Evolutionary conservation across 208 protist species (phyloP), one percentile per base, ranked within the genome.

Genomic region (Angomonas deanei): DNA sequence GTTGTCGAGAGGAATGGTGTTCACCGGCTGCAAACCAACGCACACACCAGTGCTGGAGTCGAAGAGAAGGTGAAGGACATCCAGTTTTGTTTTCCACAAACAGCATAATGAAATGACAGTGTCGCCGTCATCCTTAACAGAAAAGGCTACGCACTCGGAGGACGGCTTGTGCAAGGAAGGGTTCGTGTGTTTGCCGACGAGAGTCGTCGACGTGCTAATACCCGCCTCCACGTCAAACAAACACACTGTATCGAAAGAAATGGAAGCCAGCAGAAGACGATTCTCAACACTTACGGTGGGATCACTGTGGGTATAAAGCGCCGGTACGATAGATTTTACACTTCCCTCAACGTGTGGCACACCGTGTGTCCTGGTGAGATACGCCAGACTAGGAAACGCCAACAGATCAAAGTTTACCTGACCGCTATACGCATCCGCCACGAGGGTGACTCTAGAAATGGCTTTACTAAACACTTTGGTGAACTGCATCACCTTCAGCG

Each of bases 21-120:
- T 55, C 19, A 90, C 26, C 0, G 68, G 66, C 52, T 82, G 71
- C 6, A 89, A 21, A 0, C 78, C 66, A 13, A 57, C 49, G 26
- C 72, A 27, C n/a, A 55, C 17, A 23, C 34, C 32, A 19, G 27
- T 24, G 27, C 64, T 39, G 4, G 68, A 4, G 65, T 72, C 61
- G 33, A 73, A 62, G 33, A 66, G 65, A 10, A 92, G 23, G 4
- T 68, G 72, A 34, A 82, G 78, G 11, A 89, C 47, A 47, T 92
- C 80, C 2, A 92, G 34, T 62, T 82, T 73, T 0, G 71, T 76
- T 46, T 78, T 73, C 76, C 73, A 87, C 46, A 73, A 70, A 0
- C 82, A 69, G 61, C 82, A 92, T 13, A 92, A 49, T 32, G 72
- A 48, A 28, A 87, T 33, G 27, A 66, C 49, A 8, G 65, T 60